A percentile compares a stretch with the other conserved stretches of the same genome.
Evolutionary conservation across 805 yeast species (phyloP).

Genomic region (Tetrapisispora pingtungensis): DNA sequence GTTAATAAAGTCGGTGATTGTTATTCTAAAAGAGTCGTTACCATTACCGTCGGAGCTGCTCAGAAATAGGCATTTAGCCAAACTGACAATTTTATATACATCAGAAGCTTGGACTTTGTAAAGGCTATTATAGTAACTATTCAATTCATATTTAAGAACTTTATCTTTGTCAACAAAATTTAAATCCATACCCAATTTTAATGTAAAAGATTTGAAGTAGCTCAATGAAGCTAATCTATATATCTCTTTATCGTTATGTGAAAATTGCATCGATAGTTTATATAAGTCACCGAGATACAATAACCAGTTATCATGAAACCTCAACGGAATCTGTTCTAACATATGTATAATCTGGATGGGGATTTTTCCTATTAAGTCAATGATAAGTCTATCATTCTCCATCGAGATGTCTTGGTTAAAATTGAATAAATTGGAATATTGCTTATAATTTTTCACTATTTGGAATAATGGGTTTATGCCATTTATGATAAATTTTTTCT

Average conservation of each 20-base stretch:
- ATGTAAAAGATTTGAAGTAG: not conserved
- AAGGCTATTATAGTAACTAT: not conserved
- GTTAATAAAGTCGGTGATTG: not conserved
- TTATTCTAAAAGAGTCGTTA: not conserved
- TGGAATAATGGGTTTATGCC: slow-evolving; percentile 74
- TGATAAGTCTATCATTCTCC: slow-evolving; percentile 40
- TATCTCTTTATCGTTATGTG: slow-evolving; percentile 63
- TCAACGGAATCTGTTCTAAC: slow-evolving; percentile 17
- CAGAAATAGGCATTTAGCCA: not conserved
- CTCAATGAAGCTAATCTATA: slow-evolving; percentile 63
- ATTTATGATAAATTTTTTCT: slow-evolving; percentile 74
- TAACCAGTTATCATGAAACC: slow-evolving; percentile 41
- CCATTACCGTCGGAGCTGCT: not conserved
- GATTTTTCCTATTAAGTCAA: not conserved
- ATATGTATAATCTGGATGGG: slow-evolving; percentile 23
- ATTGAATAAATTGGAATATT: not conserved
- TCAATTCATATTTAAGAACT: not conserved
- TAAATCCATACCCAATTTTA: not conserved
- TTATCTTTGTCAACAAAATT: not conserved
- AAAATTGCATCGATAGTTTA: not conserved
- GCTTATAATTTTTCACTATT: slow-evolving; percentile 59
- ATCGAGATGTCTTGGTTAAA: slow-evolving; percentile 31
- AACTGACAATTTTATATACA: not conserved
- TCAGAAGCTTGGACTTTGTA: not conserved
- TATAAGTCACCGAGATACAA: slow-evolving; percentile 79